Evolutionary conservation across 2,329 filamentous ascomycete species (phyloP).

Genomic region (Hymenoscyphus scutula): DNA sequence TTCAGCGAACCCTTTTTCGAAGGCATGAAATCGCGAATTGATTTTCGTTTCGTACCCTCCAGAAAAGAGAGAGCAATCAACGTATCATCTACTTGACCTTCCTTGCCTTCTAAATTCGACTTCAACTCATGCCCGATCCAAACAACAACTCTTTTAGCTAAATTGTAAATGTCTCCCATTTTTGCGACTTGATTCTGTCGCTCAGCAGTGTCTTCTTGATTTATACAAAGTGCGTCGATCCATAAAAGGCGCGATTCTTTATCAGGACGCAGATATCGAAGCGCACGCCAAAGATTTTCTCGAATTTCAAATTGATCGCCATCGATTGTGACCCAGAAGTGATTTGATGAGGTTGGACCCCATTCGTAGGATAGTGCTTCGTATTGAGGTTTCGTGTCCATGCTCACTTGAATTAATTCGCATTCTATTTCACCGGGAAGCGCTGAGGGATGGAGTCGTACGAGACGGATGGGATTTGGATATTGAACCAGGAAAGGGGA

Average conservation of each 20-base stretch:
- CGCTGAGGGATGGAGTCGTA: not conserved
- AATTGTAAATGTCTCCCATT: conserved; percentile 24
- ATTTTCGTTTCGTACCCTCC: too few species aligned
- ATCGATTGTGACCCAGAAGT: not conserved
- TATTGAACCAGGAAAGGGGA: not conserved
- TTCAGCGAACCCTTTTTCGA: too few species aligned
- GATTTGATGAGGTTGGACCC: not conserved
- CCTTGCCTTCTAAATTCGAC: too few species aligned
- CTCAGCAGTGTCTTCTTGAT: conserved; percentile 22
- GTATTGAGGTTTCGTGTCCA: not conserved
- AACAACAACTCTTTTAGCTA: not conserved
- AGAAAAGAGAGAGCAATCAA: too few species aligned
- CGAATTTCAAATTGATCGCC: conserved; percentile 2
- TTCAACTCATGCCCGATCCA: not conserved
- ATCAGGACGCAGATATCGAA: conserved; percentile 7
- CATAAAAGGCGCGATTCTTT: conserved; percentile 13
- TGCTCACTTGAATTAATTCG: not conserved
- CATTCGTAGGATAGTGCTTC: conserved; percentile 7
- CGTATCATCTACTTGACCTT: too few species aligned
- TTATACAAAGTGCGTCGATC: conserved; percentile 23
- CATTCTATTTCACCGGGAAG: not conserved
- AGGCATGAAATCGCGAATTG: too few species aligned
- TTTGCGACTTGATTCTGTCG: conserved; percentile 21
- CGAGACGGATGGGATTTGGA: not conserved
- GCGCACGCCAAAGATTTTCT: conserved; percentile 13